Percentiles rank a stretch among this genome's conserved stretches.
phyloP scores from a whole-genome alignment of 352 stramenopile species.

The Globisporangium abappressorium region DNA sequence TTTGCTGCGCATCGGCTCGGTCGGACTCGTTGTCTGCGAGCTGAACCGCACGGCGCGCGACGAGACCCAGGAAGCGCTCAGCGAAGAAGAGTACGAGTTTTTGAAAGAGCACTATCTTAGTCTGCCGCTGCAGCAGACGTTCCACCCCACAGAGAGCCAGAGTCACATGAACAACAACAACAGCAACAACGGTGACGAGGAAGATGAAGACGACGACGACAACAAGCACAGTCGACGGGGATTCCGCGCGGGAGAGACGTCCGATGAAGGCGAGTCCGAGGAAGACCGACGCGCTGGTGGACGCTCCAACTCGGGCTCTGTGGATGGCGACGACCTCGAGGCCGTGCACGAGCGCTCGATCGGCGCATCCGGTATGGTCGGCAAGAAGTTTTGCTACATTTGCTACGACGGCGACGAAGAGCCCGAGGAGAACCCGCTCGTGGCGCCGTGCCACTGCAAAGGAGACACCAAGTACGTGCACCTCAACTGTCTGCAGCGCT shows the following conservation, averaged over 20 bases:
- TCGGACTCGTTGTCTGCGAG: conserved; percentile 91
- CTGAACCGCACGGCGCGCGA: conserved; percentile 74
- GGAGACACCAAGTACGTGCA: conserved; percentile 92
- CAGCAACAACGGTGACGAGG: conserved; percentile 32
- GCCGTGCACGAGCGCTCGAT: conserved; percentile 26
- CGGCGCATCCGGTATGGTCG: conserved; percentile 37
- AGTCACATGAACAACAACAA: conserved; percentile 21
- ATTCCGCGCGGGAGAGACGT: conserved; percentile 48
- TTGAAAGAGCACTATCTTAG: conserved; percentile 88
- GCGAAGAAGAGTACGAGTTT: conserved; percentile 80
- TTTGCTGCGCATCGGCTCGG: conserved; percentile 86
- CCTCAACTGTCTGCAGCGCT: conserved; percentile 90
- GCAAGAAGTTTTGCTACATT: conserved; percentile 90
- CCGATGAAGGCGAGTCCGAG: conserved; percentile 76
- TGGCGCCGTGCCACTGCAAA: conserved; percentile 90
- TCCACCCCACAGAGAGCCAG: conserved; percentile 52
- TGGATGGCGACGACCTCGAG: conserved; percentile 18
- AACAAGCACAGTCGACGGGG: conserved; percentile 12
- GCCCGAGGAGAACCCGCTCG: conserved; percentile 79
- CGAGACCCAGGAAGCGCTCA: conserved; percentile 73
- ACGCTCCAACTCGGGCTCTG: conserved; percentile 15
- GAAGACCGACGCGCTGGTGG: conserved; percentile 46
- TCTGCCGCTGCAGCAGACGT: conserved; percentile 77
- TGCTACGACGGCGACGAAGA: conserved; percentile 91
- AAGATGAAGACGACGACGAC: conserved; percentile 28